Evolutionary conservation across 495 filamentous ascomycete species (phyloP), one percentile per base, ranked within the genome.

Genomic region (Trypethelium eluteriae): DNA sequence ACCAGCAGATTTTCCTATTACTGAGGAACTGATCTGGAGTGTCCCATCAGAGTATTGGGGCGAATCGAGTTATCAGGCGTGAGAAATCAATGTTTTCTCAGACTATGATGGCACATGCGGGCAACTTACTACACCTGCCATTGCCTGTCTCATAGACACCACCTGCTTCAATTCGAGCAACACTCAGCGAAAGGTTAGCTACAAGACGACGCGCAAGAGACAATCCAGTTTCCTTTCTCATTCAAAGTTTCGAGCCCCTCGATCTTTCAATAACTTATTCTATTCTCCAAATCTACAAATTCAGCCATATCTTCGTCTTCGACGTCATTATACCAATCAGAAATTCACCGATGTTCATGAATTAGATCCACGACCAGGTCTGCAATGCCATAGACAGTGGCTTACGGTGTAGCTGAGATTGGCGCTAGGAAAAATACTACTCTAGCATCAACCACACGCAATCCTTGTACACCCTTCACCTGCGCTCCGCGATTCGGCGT

Each of bases 81-180:
- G 0, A 81, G 84, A 69, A 85, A 0, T 76, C 66, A 0, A 77
- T 57, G 57, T 78, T 83, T 53, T 81, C 66, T 85, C 72, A 64
- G 80, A 87, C 65, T 78, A 84, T 38, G 14, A 62, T 32, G 1
- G 16, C 34, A 49, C 41, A 9, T 49, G 35, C 62, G 2, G 63
- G 63, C 11, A 65, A 32, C 4, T 38, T 35, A 18, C 39, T 47
- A 16, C 35, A n/a, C 11, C 56, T 65, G 10, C 63, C 63, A 56
- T 65, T 65, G 63, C 56, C 63, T 16, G 35, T 32, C 34, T 65
- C 63, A 38, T 65, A 65, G 44, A 65, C 50, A 18, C 44, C 63
- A 25, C 53, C 64, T 34, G 64, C 64, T 25, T 69, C 67, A 18
- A 69, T 39, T 10, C 64, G 35, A n/a, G 66, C 66, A 25, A 67